Evolutionary conservation across 1,139 yeast genomes (phyloP), one percentile per base, ranked within the genome.

Genomic region (Sugiyamaella japonica): DNA sequence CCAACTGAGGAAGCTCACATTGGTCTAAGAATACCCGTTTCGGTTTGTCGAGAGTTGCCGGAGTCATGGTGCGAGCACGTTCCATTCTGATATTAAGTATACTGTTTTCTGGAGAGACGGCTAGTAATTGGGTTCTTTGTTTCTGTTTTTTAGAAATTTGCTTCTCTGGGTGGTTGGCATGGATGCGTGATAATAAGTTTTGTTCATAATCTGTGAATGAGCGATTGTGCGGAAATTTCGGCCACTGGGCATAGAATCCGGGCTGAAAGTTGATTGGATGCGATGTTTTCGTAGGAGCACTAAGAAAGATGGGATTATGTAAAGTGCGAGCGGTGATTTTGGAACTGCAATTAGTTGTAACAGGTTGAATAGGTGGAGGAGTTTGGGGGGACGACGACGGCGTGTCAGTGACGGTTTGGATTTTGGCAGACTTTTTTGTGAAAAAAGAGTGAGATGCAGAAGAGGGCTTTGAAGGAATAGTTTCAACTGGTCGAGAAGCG

Each of bases 171-270:
- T 17, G 31, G 13, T 15, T 16, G 7, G 47, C 10, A 17, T 47
- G 29, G 38, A 47, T 47, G 37, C 34, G 38, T 8, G 44, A 31
- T 29, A 48, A 32, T 4, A 23, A 15, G n/a, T 29, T 9, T 20
- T 8, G 20, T 23, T 48, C 45, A 9, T 40, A 7, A 8, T 48
- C 51, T 17, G 44, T 12, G 13, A 15, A 39, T n/a, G 47, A 51
- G 16, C 38, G 52, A 31, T 17, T 36, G 40, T 58, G 62, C 10
- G 41, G 56, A 42, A 25, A 48, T 34, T 47, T 45, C 10, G 61
- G 62, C 59, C 59, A 59, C 6, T 56, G 59, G 3, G 60, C 47
- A 10, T 52, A 50, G 32, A 52, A n/a, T 10, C 52, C 52, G 12
- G 41, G 42, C 2, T 43, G 50, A 10, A 40, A 34, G 16, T 20